These are phyloP conservation scores for Russula sp. DNA, from an alignment of 768 basidiomycete genomes.

Conservation along the genomic window DNA sequence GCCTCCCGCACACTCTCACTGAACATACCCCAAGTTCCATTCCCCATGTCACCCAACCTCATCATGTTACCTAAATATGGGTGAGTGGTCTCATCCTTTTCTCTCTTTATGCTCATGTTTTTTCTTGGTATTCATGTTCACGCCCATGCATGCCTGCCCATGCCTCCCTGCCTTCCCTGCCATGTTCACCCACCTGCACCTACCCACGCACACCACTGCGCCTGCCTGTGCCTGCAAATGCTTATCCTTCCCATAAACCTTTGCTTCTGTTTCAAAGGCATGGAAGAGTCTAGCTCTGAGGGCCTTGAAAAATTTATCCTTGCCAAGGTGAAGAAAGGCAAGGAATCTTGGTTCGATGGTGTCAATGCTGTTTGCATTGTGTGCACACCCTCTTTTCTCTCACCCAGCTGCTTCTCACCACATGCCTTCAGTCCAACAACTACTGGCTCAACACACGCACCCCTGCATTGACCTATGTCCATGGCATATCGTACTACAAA, in stretches of 20 bases:
- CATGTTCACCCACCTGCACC: too few relatives aligned
- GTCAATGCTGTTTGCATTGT: constrained; percentile 91
- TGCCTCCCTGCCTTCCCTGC: too few relatives aligned
- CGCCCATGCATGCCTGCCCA: too few relatives aligned
- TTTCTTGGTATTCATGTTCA: too few relatives aligned
- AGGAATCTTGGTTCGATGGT: constrained; percentile 70
- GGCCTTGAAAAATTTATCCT: constrained; percentile 84
- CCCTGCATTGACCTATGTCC: constrained; percentile 79
- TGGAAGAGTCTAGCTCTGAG: constrained; percentile 93
- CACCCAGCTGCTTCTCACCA: not conserved
- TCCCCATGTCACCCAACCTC: too few relatives aligned
- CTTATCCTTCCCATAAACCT: constrained; percentile 89
- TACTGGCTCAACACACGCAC: constrained; percentile 88
- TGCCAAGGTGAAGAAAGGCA: constrained; percentile 59
- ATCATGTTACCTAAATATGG: too few relatives aligned
- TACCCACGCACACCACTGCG: too few relatives aligned
- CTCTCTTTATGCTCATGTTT: too few relatives aligned
- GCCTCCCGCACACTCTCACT: too few relatives aligned
- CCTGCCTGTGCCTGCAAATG: too few relatives aligned
- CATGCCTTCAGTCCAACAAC: constrained; percentile 66
- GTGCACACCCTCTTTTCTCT: constrained; percentile 23
- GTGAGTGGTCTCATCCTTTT: too few relatives aligned
- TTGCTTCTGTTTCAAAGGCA: constrained; percentile 90
- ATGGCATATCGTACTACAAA: constrained; percentile 84
- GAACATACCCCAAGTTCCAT: too few relatives aligned